Evolutionary conservation across 2,329 filamentous ascomycete species (phyloP).

Genomic region (Volutella citrinella): DNA sequence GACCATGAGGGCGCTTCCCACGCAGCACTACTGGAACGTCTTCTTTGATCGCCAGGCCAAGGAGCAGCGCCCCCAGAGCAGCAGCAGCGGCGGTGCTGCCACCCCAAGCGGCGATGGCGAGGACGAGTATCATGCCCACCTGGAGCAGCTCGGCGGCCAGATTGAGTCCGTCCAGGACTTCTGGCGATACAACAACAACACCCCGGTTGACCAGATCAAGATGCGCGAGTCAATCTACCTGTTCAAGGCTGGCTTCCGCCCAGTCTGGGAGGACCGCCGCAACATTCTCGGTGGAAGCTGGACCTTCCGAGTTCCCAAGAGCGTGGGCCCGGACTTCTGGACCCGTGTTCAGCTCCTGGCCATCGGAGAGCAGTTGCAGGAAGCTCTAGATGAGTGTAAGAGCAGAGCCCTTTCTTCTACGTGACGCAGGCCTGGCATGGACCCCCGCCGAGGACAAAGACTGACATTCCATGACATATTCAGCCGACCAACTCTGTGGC

Average conservation of each 20-base stretch:
- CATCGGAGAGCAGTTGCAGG: conserved; percentile 77
- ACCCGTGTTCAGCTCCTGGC: conserved; percentile 77
- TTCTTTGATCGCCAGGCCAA: conserved; percentile 58
- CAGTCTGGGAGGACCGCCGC: conserved; percentile 81
- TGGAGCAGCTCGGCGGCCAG: conserved; percentile 61
- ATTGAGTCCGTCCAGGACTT: conserved; percentile 84
- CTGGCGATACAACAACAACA: conserved; percentile 80
- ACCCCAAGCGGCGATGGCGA: conserved; percentile 37
- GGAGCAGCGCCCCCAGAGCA: conserved; percentile 7
- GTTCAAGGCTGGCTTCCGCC: conserved; percentile 74
- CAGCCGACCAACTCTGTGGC: conserved; percentile 85
- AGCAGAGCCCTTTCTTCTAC: too few species aligned
- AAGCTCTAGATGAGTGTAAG: conserved; percentile 69
- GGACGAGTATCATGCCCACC: conserved; percentile 47
- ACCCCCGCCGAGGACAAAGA: neutral
- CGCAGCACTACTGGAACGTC: conserved; percentile 78
- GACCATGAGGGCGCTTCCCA: conserved; percentile 67
- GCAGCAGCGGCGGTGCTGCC: conserved; percentile 29
- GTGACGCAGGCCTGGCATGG: conserved; percentile 21
- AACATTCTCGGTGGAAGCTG: conserved; percentile 85
- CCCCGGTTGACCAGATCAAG: conserved; percentile 71
- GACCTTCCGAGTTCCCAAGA: conserved; percentile 88
- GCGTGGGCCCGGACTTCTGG: conserved; percentile 71
- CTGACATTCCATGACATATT: neutral
- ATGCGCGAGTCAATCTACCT: conserved; percentile 76